A percentile compares a stretch with the other conserved stretches of the same genome.
phyloP scores from a whole-genome alignment of 345 rosid species.

The Hibiscus trionum region DNA sequence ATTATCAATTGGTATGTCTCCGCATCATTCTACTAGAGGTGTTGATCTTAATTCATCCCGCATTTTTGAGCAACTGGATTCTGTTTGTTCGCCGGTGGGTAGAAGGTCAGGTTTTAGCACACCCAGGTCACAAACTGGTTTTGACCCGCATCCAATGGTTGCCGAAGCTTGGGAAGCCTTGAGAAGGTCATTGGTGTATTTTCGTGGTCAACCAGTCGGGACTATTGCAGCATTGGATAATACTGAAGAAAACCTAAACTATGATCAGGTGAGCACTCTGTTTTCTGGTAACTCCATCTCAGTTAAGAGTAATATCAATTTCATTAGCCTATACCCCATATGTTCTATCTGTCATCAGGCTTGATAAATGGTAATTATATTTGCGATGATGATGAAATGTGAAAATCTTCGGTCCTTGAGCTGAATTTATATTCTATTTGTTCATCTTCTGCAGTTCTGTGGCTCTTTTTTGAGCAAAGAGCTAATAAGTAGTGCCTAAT shows the following conservation, averaged over 20 bases:
- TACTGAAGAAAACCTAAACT: conserved; percentile 80
- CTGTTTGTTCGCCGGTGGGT: conserved; percentile 42
- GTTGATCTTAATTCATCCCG: conserved; percentile 25
- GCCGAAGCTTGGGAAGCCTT: conserved; percentile 88
- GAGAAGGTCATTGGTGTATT: conserved; percentile 61
- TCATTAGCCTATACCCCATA: background rate
- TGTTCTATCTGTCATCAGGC: background rate
- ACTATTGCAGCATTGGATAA: conserved; percentile 85
- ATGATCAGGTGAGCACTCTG: conserved; percentile 68
- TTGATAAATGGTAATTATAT: background rate
- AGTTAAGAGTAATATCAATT: background rate
- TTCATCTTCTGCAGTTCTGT: background rate
- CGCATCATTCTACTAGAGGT: conserved; percentile 29
- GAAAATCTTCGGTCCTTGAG: background rate
- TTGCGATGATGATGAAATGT: background rate
- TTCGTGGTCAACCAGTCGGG: conserved; percentile 88
- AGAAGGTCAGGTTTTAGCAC: conserved; percentile 60
- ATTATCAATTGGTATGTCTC: conserved; percentile 38
- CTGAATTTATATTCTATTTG: background rate
- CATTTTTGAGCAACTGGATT: conserved; percentile 32
- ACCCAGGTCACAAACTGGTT: conserved; percentile 37
- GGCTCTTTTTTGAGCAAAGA: background rate
- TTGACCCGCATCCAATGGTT: conserved; percentile 63
- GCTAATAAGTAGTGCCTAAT: background rate
- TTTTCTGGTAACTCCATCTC: background rate